Conservation (phyloP, 2,329 filamentous ascomycete species). For the Corynespora cassiicola region DNA sequence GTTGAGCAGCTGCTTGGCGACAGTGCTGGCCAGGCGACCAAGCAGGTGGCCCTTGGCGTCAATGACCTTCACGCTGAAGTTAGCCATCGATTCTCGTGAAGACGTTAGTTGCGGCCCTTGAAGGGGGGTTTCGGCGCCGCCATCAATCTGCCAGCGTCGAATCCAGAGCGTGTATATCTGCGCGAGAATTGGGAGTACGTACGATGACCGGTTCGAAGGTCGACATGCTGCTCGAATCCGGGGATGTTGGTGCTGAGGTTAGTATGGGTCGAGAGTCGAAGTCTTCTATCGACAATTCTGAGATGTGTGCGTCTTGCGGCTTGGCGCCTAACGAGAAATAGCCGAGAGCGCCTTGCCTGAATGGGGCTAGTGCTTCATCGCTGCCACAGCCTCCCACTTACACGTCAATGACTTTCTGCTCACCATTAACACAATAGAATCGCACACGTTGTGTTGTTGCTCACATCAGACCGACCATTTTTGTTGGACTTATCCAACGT, state of each 20-base stretch:
- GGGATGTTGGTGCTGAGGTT: conserved; percentile 23
- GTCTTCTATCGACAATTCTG: too few species aligned
- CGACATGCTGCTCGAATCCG: conserved; percentile 62
- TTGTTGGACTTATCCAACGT: too few species aligned
- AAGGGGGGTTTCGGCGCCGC: conserved; percentile 14
- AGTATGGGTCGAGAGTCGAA: conserved; percentile 12
- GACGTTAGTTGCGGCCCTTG: conserved; percentile 8
- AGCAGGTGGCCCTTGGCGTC: conserved; percentile 99
- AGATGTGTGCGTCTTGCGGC: background rate
- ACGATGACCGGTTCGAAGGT: conserved; percentile 70
- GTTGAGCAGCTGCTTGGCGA: conserved; percentile 98
- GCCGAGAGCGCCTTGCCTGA: too few species aligned
- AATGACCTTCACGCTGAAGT: conserved; percentile 67
- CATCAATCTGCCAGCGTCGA: conserved; percentile 12
- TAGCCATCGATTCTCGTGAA: conserved; percentile 29
- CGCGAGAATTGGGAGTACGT: conserved; percentile 49
- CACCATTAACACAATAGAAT: too few species aligned
- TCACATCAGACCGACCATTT: too few species aligned
- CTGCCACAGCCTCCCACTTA: too few species aligned
- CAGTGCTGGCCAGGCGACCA: conserved; percentile 96
- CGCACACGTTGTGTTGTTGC: too few species aligned
- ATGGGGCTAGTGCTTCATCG: too few species aligned
- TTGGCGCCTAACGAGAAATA: too few species aligned
- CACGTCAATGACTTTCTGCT: too few species aligned
- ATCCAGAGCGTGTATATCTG: conserved; percentile 4